A percentile compares a stretch with the other conserved stretches of the same genome.
Evolutionary conservation across 2,329 filamentous ascomycete species (phyloP).

Genomic region (Sporothrix dimorphospora): DNA sequence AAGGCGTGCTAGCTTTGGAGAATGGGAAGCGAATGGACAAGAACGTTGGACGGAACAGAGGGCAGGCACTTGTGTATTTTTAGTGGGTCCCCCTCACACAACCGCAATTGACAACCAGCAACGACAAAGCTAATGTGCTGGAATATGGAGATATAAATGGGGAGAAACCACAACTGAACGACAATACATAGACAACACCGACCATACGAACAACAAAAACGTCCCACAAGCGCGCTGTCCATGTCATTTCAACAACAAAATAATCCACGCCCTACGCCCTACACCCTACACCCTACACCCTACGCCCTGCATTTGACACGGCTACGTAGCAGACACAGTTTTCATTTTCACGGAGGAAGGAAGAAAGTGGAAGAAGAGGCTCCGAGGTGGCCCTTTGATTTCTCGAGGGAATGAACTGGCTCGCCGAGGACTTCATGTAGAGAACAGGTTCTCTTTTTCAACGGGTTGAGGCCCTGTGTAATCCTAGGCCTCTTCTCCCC

Average conservation of each 20-base stretch:
- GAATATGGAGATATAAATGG: neutral
- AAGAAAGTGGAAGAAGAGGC: neutral
- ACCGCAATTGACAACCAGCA: neutral
- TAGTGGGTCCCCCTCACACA: conserved; percentile 16
- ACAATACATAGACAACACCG: neutral
- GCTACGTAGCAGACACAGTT: neutral
- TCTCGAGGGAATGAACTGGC: neutral
- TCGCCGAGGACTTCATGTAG: neutral
- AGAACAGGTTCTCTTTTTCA: too few relatives aligned
- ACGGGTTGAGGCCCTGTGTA: too few relatives aligned
- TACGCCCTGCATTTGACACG: neutral
- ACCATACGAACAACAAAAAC: neutral
- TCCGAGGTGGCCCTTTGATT: neutral
- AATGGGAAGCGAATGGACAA: neutral
- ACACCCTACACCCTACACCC: conserved; percentile 8
- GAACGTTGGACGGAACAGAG: neutral
- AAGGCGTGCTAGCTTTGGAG: neutral
- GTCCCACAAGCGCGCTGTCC: neutral
- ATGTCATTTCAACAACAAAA: neutral
- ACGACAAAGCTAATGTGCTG: neutral
- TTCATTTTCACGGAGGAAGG: neutral
- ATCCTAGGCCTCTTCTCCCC: neutral
- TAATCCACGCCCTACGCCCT: neutral
- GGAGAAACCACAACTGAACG: neutral
- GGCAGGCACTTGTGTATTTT: neutral